phyloP scores from a whole-genome alignment of 768 basidiomycete genomes.

The Mycena leptocephala region DNA sequence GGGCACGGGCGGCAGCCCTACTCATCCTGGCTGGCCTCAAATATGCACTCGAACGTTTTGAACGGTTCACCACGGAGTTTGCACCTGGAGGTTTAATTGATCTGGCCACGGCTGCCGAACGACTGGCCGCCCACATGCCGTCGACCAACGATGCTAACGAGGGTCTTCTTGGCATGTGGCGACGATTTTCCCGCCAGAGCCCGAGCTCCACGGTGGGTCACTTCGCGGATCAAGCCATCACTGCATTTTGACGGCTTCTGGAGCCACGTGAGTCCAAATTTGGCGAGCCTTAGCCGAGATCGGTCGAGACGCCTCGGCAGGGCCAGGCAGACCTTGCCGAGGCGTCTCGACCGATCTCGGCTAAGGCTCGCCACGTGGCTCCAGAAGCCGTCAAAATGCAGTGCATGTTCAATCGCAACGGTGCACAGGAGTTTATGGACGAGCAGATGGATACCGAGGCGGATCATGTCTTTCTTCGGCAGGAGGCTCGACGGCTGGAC shows the following conservation, averaged over 20 bases:
- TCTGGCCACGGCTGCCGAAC: neutral
- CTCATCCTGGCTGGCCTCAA: neutral
- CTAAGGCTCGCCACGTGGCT: no score
- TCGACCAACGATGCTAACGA: neutral
- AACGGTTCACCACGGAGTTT: constrained; percentile 2
- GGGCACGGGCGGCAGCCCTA: no score
- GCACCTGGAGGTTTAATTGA: neutral
- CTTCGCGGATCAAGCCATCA: neutral
- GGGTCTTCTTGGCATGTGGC: constrained; percentile 1
- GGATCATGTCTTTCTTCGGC: neutral
- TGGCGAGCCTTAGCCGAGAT: no score
- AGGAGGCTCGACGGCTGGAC: neutral
- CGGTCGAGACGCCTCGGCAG: no score
- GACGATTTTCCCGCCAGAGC: neutral
- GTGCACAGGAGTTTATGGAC: constrained; percentile 16
- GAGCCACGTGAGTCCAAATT: no score
- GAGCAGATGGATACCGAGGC: neutral
- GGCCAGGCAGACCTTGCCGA: no score
- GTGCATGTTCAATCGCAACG: constrained; percentile 19
- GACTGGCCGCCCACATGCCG: neutral
- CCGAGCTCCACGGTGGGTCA: constrained; percentile 3
- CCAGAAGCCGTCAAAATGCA: no score
- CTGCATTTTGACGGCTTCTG: no score
- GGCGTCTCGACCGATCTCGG: no score
- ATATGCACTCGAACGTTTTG: neutral